These are phyloP conservation scores for Thelonectria rubi DNA, from an alignment of 2,329 filamentous ascomycete genomes.

Conservation along the genomic window DNA sequence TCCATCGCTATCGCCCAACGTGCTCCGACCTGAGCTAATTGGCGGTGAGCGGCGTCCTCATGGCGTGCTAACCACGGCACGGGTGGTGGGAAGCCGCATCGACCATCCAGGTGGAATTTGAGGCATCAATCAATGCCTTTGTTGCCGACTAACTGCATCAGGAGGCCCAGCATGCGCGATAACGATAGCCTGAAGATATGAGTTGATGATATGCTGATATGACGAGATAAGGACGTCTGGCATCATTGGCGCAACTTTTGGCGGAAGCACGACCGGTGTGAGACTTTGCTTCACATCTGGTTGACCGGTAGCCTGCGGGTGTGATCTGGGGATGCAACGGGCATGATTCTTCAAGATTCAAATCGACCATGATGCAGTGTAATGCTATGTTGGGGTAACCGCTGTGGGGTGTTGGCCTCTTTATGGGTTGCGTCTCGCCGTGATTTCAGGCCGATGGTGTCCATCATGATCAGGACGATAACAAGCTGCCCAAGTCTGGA, in stretches of 20 bases:
- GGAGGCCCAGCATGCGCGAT: slow-evolving; percentile 7
- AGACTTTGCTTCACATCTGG: slow-evolving; percentile 11
- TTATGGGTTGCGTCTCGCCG: slow-evolving; percentile 19
- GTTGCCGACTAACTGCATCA: not conserved
- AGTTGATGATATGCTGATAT: slow-evolving; percentile 2
- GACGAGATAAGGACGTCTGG: slow-evolving; percentile 34
- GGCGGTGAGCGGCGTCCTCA: slow-evolving; percentile 20
- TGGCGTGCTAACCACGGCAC: slow-evolving; percentile 22
- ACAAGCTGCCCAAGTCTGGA: not conserved
- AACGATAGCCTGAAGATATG: slow-evolving; percentile 8
- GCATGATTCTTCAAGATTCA: slow-evolving; percentile 17
- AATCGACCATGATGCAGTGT: slow-evolving; percentile 19
- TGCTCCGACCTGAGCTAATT: slow-evolving; percentile 29
- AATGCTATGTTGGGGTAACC: slow-evolving; percentile 9
- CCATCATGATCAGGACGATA: not conserved
- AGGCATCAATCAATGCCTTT: slow-evolving; percentile 3
- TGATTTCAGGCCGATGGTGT: slow-evolving; percentile 5
- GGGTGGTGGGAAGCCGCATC: slow-evolving; percentile 1
- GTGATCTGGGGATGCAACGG: slow-evolving; percentile 11
- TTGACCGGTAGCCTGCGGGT: slow-evolving; percentile 32
- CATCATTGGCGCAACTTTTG: slow-evolving; percentile 29
- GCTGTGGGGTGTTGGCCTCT: slow-evolving; percentile 7
- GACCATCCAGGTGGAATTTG: slow-evolving; percentile 2
- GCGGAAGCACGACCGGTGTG: slow-evolving; percentile 27
- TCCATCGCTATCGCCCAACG: slow-evolving; percentile 26